Percentiles rank a stretch among this genome's conserved stretches.
Evolutionary conservation across 1,139 yeast genomes (phyloP).

Genomic region (Candida freyschussii): DNA sequence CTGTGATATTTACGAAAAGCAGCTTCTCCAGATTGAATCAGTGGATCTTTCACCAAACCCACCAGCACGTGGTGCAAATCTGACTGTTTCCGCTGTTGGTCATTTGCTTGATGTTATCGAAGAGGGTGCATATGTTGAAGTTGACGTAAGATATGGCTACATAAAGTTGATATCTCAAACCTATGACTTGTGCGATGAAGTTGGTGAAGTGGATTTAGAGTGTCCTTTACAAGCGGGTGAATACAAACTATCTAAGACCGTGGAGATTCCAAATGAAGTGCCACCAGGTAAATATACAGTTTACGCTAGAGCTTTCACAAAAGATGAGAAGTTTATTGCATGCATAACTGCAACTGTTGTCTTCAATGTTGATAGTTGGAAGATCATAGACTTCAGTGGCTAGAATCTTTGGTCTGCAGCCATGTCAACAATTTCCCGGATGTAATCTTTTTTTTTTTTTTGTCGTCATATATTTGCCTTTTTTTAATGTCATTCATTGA

Average conservation of each 20-base stretch:
- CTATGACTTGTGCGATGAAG: slow-evolving; percentile 84
- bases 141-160: slow-evolving; percentile 88
- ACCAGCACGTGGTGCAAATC: slow-evolving; percentile 73
- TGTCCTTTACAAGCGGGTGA: slow-evolving; percentile 78
- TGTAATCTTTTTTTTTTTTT: slow-evolving; percentile 2
- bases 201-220: slow-evolving; percentile 70
- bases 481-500: slow-evolving; percentile 2
- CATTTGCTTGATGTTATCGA: slow-evolving; percentile 47
- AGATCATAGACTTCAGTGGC: slow-evolving; percentile 15
- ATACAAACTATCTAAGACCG: slow-evolving; percentile 60
- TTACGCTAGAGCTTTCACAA: slow-evolving; percentile 83
- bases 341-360: slow-evolving; percentile 80
- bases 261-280: slow-evolving; percentile 85
- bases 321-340: slow-evolving; percentile 72
- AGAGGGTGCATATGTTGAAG: slow-evolving; percentile 90
- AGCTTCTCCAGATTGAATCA: slow-evolving; percentile 54
- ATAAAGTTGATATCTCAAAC: slow-evolving; percentile 82
- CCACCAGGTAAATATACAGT: slow-evolving; percentile 93
- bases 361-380: slow-evolving; percentile 39
- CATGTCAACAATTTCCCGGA: slow-evolving; percentile 1
- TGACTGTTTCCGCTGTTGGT: slow-evolving; percentile 77
- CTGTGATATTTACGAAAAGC: slow-evolving; percentile 65
- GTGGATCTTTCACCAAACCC: slow-evolving; percentile 78
- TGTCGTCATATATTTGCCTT: not conserved
- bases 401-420: not conserved